Evolutionary conservation across 352 stramenopile genomes (phyloP), one percentile per base, ranked within the genome.

Genomic region (Blastocystis sp.): DNA sequence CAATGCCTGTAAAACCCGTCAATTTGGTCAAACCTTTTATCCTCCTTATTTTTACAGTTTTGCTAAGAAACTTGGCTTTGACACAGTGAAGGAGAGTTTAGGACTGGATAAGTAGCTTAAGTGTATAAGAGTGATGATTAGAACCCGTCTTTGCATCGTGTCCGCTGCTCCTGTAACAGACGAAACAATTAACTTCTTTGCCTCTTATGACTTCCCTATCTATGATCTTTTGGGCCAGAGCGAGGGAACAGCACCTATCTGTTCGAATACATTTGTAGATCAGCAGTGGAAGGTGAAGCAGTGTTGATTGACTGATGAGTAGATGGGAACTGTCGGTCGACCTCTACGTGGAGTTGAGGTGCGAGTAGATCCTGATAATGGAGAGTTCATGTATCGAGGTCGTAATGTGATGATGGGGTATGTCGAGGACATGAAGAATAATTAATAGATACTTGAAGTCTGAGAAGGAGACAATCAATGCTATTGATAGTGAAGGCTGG

Each of bases 181-280:
- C 17, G 95, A 98, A 82, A 94, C 97, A 22, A 91, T 98, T 15
- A 93, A 97, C 56, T 98, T 98, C 91, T 98, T 98, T 90, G 94
- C 93, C 66, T 97, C 94, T 30, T 90, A 98, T 40, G 95, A 98
- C 90, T 92, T 98, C 64, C 95, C 95, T 6, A 93, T 98, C 59
- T 96, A 94, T 90, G 96, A 98, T 92, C 93, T 98, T 89, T 95
- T 95, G 58, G 95, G 96, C 1, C 95, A 98, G 92, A 96, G 93
- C 44, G 95, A 98, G 90, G 92, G 91, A 33, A 95, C 93, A 11
- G 96, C 95, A 19, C 94, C 95, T 19, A 57, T 93, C 94, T 91
- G 94, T 59, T 78, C 87, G 24, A 89, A 90, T 24, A 91, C 89
- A 62, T 87, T 91, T 51, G 90, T 89, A 44, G 64, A 42, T 37